Conservation (phyloP, 2,329 filamentous ascomycete species). For the Colletotrichum cordylinicola region DNA sequence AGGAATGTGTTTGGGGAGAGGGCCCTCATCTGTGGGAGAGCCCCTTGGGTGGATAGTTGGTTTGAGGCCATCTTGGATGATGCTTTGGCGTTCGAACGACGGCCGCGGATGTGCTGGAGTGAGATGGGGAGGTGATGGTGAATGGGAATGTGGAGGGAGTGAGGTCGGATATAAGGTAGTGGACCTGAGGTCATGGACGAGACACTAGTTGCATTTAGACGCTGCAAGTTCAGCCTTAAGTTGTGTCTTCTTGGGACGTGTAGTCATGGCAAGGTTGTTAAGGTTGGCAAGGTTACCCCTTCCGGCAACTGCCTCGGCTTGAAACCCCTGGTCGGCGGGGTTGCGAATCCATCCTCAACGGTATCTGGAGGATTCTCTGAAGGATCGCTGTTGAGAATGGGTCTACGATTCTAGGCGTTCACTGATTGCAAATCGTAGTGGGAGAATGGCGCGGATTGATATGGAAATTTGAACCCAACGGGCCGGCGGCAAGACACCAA, state of each 20-base stretch:
- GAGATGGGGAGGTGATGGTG: background rate
- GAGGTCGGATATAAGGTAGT: constrained; percentile 5
- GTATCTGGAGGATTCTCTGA: background rate
- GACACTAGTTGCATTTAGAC: background rate
- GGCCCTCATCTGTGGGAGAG: constrained; percentile 41
- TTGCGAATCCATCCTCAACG: background rate
- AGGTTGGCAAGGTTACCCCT: background rate
- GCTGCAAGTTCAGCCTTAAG: background rate
- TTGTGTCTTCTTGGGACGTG: background rate
- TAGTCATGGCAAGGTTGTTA: constrained; percentile 1
- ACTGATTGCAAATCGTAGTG: background rate
- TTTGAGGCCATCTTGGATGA: constrained; percentile 31
- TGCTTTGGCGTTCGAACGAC: background rate
- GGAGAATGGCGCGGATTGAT: background rate
- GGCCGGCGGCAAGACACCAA: background rate
- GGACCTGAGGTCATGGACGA: constrained; percentile 5
- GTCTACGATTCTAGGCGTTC: background rate
- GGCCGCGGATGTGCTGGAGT: background rate
- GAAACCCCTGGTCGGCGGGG: background rate
- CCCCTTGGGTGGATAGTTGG: constrained; percentile 17
- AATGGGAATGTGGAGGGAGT: background rate
- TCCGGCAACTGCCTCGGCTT: constrained; percentile 4
- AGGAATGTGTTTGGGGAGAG: constrained; percentile 43
- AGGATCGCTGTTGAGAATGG: background rate
- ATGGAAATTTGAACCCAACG: background rate